Evolutionary conservation across 2,329 filamentous ascomycete genomes (phyloP), one percentile per base, ranked within the genome.

Genomic region (Trichophyton rubrum): DNA sequence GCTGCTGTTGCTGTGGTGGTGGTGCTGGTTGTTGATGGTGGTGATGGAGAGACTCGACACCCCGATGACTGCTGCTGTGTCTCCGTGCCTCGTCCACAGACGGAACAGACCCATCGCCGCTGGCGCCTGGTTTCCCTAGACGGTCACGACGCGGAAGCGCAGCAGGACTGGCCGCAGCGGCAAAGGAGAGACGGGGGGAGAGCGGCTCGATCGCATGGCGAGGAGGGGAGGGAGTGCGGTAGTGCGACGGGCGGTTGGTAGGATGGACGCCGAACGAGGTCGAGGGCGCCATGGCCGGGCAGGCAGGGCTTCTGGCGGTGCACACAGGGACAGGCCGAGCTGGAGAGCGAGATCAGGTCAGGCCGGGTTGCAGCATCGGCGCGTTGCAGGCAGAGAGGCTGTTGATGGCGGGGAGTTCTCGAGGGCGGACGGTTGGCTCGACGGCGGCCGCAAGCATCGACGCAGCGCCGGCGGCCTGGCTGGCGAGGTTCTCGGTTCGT

Each of bases 151-250:
- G 43, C 20, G n/a, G 43, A 9, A 47, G n/a, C n/a, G 43, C 17
- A 47, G 43, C 43, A 24, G 43, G 20, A 9, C 11, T 15, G 22
- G 22, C 11, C 6, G 49, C 13, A 53, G 24, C 22, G 27, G 49
- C 13, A n/a, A 53, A 41, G 30, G 55, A 64, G 51, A 64, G 66
- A 62, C 68, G 69, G 38, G 75, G 75, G 47, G 75, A 77, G 64
- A 77, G 73, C 59, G 75, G 74, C 63, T 78, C 75, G 66, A 77
- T 69, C 64, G 74, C 74, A 70, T 74, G 71, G 71, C 72, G 69
- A 68, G 75, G 76, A 66, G 76, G 76, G 15, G 76, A 77, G 60
- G 76, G 76, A 60, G 76, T 78, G 64, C 74, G 74, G 66, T 78
- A 78, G 56, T 72, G 70, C 59, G 71, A 68, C 61, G 75, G 75